A percentile compares a stretch with the other conserved stretches of the same genome.
phyloP scores from a whole-genome alignment of 257 asterid genomes.

The Handroanthus guayacan region DNA sequence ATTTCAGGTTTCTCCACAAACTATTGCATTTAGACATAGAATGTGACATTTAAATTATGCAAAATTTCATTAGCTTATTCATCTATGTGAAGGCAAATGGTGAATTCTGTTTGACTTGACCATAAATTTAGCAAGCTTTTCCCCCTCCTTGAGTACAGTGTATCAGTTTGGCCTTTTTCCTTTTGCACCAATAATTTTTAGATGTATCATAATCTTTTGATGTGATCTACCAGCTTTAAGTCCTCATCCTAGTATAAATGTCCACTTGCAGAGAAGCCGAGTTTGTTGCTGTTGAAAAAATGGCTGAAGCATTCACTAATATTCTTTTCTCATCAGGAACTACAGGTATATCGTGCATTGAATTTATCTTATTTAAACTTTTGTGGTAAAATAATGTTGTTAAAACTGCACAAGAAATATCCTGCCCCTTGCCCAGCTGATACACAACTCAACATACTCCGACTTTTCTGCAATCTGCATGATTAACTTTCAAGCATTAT shows the following conservation, averaged over 20 bases:
- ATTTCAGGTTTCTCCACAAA: constrained; percentile 16
- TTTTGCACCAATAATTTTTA: constrained; percentile 14
- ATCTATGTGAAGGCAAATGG: no score
- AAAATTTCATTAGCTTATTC: no score
- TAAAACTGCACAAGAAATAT: constrained; percentile 24
- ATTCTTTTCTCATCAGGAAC: constrained; percentile 99
- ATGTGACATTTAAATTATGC: no score
- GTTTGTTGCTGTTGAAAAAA: constrained; percentile 74
- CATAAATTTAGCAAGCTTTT: no score
- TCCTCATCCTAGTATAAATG: constrained; percentile 30
- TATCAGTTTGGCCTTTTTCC: no score
- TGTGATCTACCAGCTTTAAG: constrained; percentile 19
- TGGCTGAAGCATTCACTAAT: constrained; percentile 79
- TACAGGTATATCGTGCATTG: constrained; percentile 63
- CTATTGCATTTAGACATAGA: background rate
- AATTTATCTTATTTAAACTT: constrained; percentile 27
- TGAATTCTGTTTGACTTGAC: no score
- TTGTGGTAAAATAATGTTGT: constrained; percentile 4
- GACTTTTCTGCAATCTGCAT: background rate
- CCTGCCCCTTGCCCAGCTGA: constrained; percentile 18
- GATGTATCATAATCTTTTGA: background rate
- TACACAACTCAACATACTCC: constrained; percentile 6
- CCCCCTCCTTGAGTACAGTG: no score
- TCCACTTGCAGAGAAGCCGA: constrained; percentile 72
- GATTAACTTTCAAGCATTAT: background rate